These are phyloP conservation scores for Prinsepia uniflora DNA, from an alignment of 306 rosid species.

Conservation along the genomic window DNA sequence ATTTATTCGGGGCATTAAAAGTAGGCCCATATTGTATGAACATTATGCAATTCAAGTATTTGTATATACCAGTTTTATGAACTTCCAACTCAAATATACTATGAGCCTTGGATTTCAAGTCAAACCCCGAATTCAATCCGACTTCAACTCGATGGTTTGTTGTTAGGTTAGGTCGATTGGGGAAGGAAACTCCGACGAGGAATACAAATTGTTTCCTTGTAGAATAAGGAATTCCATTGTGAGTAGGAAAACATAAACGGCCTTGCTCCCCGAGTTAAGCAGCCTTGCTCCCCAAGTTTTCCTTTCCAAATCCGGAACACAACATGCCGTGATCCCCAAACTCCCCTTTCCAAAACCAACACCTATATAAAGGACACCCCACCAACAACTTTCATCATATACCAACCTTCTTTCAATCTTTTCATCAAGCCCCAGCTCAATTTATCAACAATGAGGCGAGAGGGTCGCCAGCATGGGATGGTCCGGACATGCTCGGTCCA, in stretches of 20 bases:
- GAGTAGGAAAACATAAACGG: too few relatives aligned
- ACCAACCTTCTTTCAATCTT: neutral
- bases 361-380: neutral
- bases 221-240: too few relatives aligned
- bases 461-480: constrained; percentile 85
- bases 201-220: too few relatives aligned
- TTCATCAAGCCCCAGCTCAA: neutral
- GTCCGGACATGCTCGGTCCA: constrained; percentile 46
- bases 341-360: neutral
- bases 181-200: too few relatives aligned
- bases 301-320: constrained; percentile 29
- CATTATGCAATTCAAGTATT: neutral
- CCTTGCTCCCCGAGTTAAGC: too few relatives aligned
- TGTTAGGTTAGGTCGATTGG: too few relatives aligned
- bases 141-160: too few relatives aligned
- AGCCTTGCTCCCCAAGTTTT: neutral
- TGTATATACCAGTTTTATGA: neutral
- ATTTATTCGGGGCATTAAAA: neutral
- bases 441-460: constrained; percentile 56
- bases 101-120: too few relatives aligned
- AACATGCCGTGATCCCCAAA: constrained; percentile 52
- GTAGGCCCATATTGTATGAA: neutral
- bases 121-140: too few relatives aligned
- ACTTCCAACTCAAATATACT: neutral
- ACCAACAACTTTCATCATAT: neutral